Conservation (phyloP, 441 rosid species). For the Gossypium gossypioides region DNA sequence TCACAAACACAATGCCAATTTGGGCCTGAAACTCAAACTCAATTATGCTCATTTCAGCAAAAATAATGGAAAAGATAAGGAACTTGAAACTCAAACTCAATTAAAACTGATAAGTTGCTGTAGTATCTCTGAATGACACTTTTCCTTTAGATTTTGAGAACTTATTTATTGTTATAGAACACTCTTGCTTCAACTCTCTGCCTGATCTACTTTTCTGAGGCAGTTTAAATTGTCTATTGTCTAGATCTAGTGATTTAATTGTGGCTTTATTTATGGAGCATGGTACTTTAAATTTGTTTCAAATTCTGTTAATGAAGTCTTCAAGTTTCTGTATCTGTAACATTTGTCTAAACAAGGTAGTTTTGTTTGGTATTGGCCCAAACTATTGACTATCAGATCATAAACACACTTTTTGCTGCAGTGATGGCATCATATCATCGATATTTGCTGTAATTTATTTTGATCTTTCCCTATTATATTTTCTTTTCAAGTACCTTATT, state of each 20-base stretch:
- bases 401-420: not conserved
- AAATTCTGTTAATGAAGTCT: not conserved
- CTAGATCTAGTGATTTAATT: not conserved
- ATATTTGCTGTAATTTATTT: not conserved
- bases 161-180: slow-evolving; percentile 1
- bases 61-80: not conserved
- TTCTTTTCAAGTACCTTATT: not conserved
- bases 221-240: not conserved
- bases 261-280: not conserved
- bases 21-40: not conserved
- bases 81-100: not conserved
- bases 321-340: not conserved
- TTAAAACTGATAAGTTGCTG: not conserved
- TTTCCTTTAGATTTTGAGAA: not conserved
- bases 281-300: not conserved
- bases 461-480: not conserved
- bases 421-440: not conserved
- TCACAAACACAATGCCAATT: not conserved
- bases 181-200: not conserved
- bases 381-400: not conserved
- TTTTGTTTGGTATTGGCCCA: not conserved
- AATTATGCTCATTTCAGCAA: not conserved
- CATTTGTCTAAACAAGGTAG: not conserved
- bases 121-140: not conserved
- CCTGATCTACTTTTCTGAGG: not conserved